Percentiles rank a stretch among this genome's conserved stretches.
These are phyloP conservation scores for Trichophyton schoenleinii DNA, from an alignment of 2,329 filamentous ascomycete genomes.

Conservation along the genomic window DNA sequence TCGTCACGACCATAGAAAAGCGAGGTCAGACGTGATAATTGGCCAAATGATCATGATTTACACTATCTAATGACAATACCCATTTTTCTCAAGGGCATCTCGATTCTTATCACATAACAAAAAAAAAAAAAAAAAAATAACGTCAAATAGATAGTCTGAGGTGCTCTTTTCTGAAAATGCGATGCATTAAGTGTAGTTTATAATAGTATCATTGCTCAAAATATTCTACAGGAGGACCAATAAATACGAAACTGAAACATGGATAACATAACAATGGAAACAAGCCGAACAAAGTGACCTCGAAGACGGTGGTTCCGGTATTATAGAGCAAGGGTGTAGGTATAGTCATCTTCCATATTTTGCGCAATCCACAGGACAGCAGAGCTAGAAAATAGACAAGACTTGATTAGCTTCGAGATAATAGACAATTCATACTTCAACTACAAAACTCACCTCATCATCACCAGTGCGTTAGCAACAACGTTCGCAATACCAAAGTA, in stretches of 20 bases:
- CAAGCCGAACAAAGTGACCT: background rate
- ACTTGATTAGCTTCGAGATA: background rate
- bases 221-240: background rate
- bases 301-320: background rate
- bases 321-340: constrained; percentile 54
- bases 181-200: background rate
- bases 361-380: constrained; percentile 57
- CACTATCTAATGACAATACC: too few relatives aligned
- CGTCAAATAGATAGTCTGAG: too few relatives aligned
- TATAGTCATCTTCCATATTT: constrained; percentile 63
- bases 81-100: too few relatives aligned
- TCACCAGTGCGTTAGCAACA: constrained; percentile 51
- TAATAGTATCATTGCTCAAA: background rate
- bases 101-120: too few relatives aligned
- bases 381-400: constrained; percentile 34
- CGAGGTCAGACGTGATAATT: too few relatives aligned
- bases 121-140: too few relatives aligned
- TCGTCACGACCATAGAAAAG: too few relatives aligned
- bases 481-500: constrained; percentile 59
- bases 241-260: background rate
- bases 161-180: background rate
- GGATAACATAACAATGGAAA: background rate
- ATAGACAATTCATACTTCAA: background rate
- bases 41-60: too few relatives aligned
- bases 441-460: constrained; percentile 46